phyloP scores from a whole-genome alignment of 106 monocot species.

The Dendrobium catenatum region DNA sequence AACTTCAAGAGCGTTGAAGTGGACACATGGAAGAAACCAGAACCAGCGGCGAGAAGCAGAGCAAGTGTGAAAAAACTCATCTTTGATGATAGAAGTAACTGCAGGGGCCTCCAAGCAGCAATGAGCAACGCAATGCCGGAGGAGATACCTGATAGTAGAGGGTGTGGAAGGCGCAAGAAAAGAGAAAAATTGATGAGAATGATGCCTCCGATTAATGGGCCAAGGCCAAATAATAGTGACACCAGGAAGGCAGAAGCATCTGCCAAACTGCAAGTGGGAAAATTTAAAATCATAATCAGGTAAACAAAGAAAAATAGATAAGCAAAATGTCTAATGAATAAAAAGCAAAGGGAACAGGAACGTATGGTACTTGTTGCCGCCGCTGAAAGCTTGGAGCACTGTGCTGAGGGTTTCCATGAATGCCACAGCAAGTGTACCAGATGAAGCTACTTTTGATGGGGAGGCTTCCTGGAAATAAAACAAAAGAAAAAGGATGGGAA shows the following conservation, averaged over 20 bases:
- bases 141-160: constrained; percentile 71
- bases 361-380: constrained; percentile 43
- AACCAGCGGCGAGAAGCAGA: constrained; percentile 44
- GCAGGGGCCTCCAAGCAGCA: constrained; percentile 79
- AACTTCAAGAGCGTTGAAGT: constrained; percentile 45
- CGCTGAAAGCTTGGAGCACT: constrained; percentile 48
- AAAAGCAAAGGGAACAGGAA: not conserved
- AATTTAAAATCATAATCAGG: not conserved
- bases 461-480: constrained; percentile 59
- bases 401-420: constrained; percentile 95
- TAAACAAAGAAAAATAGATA: not conserved
- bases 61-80: constrained; percentile 50
- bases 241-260: constrained; percentile 79
- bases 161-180: constrained; percentile 51
- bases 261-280: constrained; percentile 54
- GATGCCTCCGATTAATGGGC: constrained; percentile 83
- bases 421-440: constrained; percentile 87
- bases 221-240: constrained; percentile 81
- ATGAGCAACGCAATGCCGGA: constrained; percentile 80
- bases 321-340: not conserved
- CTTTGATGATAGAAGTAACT: constrained; percentile 60
- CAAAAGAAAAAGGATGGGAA: not conserved
- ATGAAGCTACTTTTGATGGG: constrained; percentile 97
- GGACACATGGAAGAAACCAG: constrained; percentile 32
- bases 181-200: constrained; percentile 55